Evolutionary conservation across 2,329 filamentous ascomycete species (phyloP), one percentile per base, ranked within the genome.

Genomic region (Penicillium psychrosexuale): DNA sequence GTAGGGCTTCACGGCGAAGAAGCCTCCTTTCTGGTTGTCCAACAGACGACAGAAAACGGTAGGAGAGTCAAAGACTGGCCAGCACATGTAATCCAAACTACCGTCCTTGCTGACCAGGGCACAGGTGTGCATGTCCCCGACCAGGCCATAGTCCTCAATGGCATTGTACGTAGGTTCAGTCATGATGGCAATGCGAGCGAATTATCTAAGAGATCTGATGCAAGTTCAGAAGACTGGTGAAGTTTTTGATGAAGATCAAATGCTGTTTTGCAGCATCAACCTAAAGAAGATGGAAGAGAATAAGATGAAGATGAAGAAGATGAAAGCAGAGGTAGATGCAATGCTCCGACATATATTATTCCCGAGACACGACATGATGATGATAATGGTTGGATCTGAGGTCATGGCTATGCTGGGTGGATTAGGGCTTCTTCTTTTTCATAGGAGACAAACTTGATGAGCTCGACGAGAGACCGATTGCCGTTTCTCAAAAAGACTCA

Each of bases 101-200:
- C 88, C 88, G 65, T 88, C 84, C 67, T 88, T 88, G 61, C 86
- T 87, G 22, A 89, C 81, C n/a, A 90, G 76, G 13, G 88, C 87
- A 75, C 86, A 89, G 1, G 88, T 91, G 64, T 86, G 82, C 87
- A 91, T 90, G 66, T 91, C 90, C 24, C 88, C 88, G 64, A 91
- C 89, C 72, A 91, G 81, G 52, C 88, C 88, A 78, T 91, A 91
- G 71, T 91, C 84, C 67, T 91, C 88, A 61, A 90, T 88, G 44
- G 72, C 67, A 53, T 61, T 65, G 51, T 73, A 72, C 12, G 9
- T 2, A 17, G 49, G 24, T 17, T 58, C 59, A 19, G 36, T 13
- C 57, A 64, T 64, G 39, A 28, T 57, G 56, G 15, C 19, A 50
- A 45, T 12, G 9, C 1, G n/a, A 15, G 31, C 8, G 24, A 53